Evolutionary conservation across 306 rosid genomes (phyloP), one percentile per base, ranked within the genome.

Genomic region (Corylus heterophylla): DNA sequence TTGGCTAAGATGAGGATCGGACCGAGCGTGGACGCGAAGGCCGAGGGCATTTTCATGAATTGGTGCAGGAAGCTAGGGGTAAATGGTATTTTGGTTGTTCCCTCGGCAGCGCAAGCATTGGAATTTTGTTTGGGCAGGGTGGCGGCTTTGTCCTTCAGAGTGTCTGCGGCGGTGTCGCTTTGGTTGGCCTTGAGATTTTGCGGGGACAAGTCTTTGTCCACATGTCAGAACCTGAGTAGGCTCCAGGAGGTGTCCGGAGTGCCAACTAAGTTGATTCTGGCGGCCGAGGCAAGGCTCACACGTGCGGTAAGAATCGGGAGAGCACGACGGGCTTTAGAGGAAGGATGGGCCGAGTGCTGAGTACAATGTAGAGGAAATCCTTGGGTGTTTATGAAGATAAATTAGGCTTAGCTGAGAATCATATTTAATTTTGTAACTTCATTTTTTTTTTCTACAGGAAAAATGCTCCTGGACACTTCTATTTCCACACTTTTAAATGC

Each of bases 151-250:
- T 90, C 93, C 37, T 74, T 76, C 50, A 81, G 86, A 62, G 94
- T 90, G 63, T 79, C 72, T 2, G 75, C 83, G 1, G 89, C 97
- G 85, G 79, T 89, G 89, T 84, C 97, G 89, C 86, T 92, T 82
- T 92, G 97, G 97, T 77, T 76, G 37, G 93, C 84, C 0, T 7
- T 92, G 51, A 86, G 88, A 70, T 69, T 69, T 44, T n/a, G 85
- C 37, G 82, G 83, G 59, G 82, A 76, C 62, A 20, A 50, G 14
- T 13, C 54, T 11, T 8, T 62, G 20, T 80, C 82, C 44, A 84
- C 88, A 83, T 75, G 17, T 39, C 87, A 69, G 58, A 83, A 79
- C 51, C 83, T 92, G 77, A 72, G 39, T 31, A 75, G 79, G 74
- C 73, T 92, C 2, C 88, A 87, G 70, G 82, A 63, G 22, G 45